Percentiles rank a stretch among this genome's conserved stretches.
These are phyloP conservation scores for Sugiyamaella japonica DNA, from an alignment of 1,139 yeast genomes.

Conservation along the genomic window DNA sequence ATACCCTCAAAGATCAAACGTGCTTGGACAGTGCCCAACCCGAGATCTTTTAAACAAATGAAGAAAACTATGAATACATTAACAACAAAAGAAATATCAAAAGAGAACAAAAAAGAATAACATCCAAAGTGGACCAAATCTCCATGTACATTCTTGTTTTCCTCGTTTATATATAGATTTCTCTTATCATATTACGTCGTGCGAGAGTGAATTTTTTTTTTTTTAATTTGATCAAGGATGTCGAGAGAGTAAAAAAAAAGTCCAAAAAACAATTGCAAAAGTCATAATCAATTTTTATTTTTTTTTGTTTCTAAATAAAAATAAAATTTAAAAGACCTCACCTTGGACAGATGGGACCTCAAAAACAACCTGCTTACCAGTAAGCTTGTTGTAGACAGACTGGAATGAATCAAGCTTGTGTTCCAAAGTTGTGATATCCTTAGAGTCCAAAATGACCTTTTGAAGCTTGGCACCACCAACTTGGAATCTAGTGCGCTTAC, in stretches of 20 bases:
- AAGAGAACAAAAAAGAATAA: conserved; percentile 5
- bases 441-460: conserved; percentile 96
- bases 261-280: no score
- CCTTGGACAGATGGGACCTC: conserved; percentile 75
- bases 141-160: conserved; percentile 6
- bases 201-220: neutral
- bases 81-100: conserved; percentile 11
- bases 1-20: no score
- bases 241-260: no score
- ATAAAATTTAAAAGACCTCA: conserved; percentile 56
- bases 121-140: conserved; percentile 13
- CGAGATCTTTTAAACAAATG: neutral
- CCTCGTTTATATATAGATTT: neutral
- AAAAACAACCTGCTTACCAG: conserved; percentile 99
- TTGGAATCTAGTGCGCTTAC: conserved; percentile 99
- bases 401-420: conserved; percentile 99
- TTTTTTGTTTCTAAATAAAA: conserved; percentile 8
- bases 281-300: conserved; percentile 7
- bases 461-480: conserved; percentile 99
- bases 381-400: conserved; percentile 96
- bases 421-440: conserved; percentile 96
- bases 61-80: conserved; percentile 17
- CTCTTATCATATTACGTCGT: conserved; percentile 10
- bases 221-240: neutral
- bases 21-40: conserved; percentile 5